A percentile compares a stretch with the other conserved stretches of the same genome.
Conservation (phyloP, 2,329 filamentous ascomycete genomes). For the Myriosclerotinia scirpicola region DNA sequence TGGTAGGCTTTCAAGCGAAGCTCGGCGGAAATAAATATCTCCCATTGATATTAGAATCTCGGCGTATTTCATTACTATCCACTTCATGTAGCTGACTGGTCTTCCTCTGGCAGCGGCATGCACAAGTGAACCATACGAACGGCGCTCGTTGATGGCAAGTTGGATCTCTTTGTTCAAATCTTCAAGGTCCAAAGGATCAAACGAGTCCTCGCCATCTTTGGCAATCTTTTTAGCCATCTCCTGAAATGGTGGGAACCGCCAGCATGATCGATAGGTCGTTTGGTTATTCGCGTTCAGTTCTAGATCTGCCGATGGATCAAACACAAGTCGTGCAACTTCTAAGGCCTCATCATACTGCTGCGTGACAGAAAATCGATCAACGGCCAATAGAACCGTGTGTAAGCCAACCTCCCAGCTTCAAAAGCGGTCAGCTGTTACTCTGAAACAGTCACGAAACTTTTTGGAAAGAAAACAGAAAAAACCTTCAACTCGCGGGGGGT, state of each 20-base stretch:
- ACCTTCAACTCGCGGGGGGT: background rate
- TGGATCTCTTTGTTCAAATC: background rate
- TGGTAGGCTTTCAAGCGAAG: constrained; percentile 38
- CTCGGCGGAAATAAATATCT: constrained; percentile 38
- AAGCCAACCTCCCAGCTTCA: constrained; percentile 39
- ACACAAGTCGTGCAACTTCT: background rate
- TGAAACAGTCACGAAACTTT: background rate
- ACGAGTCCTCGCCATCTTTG: constrained; percentile 22
- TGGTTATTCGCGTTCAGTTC: background rate
- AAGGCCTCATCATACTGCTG: constrained; percentile 35
- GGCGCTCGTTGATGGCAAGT: constrained; percentile 1
- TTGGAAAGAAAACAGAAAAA: background rate
- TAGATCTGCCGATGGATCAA: background rate
- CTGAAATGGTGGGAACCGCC: constrained; percentile 7
- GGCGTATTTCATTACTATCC: constrained; percentile 41
- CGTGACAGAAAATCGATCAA: constrained; percentile 29
- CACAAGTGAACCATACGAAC: constrained; percentile 31
- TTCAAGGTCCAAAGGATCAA: constrained; percentile 32
- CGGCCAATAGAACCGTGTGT: constrained; percentile 31
- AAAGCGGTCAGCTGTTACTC: background rate
- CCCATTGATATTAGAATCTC: constrained; percentile 39
- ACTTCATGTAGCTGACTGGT: constrained; percentile 40
- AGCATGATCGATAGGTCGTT: background rate
- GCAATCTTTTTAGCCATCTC: background rate
- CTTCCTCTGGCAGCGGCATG: constrained; percentile 36